A percentile compares a stretch with the other conserved stretches of the same genome.
phyloP scores from a whole-genome alignment of 257 asterid species.

The Plantago ovata region DNA sequence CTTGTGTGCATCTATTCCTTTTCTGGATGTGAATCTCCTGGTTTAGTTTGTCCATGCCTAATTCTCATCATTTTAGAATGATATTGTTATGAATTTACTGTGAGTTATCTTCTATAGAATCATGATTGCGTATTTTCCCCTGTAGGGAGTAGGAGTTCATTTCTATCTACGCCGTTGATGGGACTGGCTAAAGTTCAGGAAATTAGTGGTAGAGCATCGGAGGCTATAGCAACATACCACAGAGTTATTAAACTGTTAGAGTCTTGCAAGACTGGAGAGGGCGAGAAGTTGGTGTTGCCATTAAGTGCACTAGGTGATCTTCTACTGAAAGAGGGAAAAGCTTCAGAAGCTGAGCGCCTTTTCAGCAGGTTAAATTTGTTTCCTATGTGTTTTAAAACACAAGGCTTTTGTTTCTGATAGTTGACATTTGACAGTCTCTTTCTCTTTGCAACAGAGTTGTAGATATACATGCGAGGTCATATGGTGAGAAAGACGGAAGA shows the following conservation, averaged over 20 bases:
- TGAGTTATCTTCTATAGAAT: slow-evolving; percentile 12
- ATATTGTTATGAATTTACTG: slow-evolving; percentile 10
- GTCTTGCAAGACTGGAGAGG: slow-evolving; percentile 41
- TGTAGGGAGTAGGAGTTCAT: slow-evolving; percentile 55
- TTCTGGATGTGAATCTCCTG: slow-evolving; percentile 3
- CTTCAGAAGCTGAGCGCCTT: slow-evolving; percentile 62
- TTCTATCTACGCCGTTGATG: slow-evolving; percentile 64
- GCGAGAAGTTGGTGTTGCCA: slow-evolving; percentile 63
- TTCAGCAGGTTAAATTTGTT: slow-evolving; percentile 49
- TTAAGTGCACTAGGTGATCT: slow-evolving; percentile 71
- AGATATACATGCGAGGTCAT: slow-evolving; percentile 43
- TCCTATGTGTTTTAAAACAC: slow-evolving; percentile 7
- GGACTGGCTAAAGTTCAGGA: slow-evolving; percentile 69
- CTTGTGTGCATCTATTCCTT: background rate
- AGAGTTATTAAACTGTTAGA: slow-evolving; percentile 52
- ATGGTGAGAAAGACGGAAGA: slow-evolving; percentile 80
- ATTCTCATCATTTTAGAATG: slow-evolving; percentile 9
- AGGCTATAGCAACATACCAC: slow-evolving; percentile 58
- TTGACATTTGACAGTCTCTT: slow-evolving; percentile 17
- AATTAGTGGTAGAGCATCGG: slow-evolving; percentile 46
- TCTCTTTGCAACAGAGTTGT: slow-evolving; percentile 48
- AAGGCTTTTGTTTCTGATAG: slow-evolving; percentile 5
- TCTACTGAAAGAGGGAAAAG: slow-evolving; percentile 59
- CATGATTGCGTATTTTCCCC: slow-evolving; percentile 1
- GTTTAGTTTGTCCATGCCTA: slow-evolving; percentile 3